A percentile compares a stretch with the other conserved stretches of the same genome.
phyloP scores from a whole-genome alignment of 2,329 filamentous ascomycete genomes.

The Aspergillus melleus region DNA sequence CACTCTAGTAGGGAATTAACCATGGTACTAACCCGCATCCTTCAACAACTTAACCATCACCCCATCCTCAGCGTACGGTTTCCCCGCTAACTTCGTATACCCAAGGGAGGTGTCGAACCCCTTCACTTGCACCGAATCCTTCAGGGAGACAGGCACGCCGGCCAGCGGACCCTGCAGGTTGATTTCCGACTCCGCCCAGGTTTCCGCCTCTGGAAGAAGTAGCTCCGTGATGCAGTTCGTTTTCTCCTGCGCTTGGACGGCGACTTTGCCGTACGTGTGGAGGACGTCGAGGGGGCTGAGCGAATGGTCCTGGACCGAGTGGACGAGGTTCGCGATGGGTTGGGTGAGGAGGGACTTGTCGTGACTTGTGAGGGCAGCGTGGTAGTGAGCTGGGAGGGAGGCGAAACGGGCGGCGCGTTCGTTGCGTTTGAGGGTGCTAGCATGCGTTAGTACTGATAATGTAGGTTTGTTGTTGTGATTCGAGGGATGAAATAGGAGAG shows the following conservation, averaged over 20 bases:
- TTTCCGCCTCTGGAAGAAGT: constrained; percentile 74
- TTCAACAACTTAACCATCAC: constrained; percentile 74
- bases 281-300: constrained; percentile 71
- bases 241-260: constrained; percentile 76
- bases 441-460: too few species aligned
- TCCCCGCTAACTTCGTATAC: constrained; percentile 71
- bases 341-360: constrained; percentile 70
- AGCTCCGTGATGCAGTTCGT: constrained; percentile 92
- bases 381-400: constrained; percentile 65
- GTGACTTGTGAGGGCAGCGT: constrained; percentile 60
- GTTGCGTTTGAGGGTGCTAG: constrained; percentile 64
- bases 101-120: constrained; percentile 83
- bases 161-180: constrained; percentile 81
- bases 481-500: background rate
- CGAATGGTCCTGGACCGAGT: constrained; percentile 70
- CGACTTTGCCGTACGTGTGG: constrained; percentile 83
- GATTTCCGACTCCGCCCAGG: constrained; percentile 63
- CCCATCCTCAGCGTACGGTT: constrained; percentile 68
- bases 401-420: constrained; percentile 71
- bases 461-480: too few species aligned
- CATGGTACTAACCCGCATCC: constrained; percentile 60
- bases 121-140: constrained; percentile 73
- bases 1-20: background rate
- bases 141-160: constrained; percentile 82
- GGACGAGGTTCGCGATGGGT: constrained; percentile 75